Base-by-base conservation (phyloP, 148 eudicot species). In the Polygonum aviculare region DNA sequence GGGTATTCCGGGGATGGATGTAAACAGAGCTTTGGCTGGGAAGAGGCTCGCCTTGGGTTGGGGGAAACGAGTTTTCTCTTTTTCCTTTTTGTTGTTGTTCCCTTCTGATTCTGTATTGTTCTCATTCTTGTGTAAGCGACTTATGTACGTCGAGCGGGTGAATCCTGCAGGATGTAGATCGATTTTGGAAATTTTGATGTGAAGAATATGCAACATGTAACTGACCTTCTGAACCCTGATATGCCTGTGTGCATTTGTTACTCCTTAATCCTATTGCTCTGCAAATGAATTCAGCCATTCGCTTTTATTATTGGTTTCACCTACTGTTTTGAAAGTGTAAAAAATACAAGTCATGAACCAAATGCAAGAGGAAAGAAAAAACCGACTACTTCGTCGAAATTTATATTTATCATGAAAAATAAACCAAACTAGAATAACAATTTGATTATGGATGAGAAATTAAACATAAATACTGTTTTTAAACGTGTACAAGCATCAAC, bases 1-100 rank as follows among this genome's bases (percentile, higher is more conserved):
- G 75, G 74, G 40, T 72, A 72, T 11, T 12, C 51, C 16, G n/a
- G 75, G 10, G 31, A 26, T 26, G 31, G 31, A 31, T 31, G 75
- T 72, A 48, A 72, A 72, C 33, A 72, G 75, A 48, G 75, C 35
- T 21, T 19, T 72, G 52, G 75, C 50, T 19, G 54, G 54, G 54
- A 44, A 51, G 75, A 72, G 54, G 35, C 52, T 44, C 21, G 50
- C 44, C 33, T 72, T n/a, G 7, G 31, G 14, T 72, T n/a, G 7
- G 31, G 14, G 44, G 9, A 35, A 4, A 14, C 35, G 19, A 39
- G n/a, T 40, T 8, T 57, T 41, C 22, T 71, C 18, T 40, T 18
- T 7, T 10, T 71, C 35, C 14, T 35, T 14, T 36, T 3, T 65
- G 36, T 31, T 15, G 5, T 36, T 67, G 19, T 16, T 38, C 44